Evolutionary conservation across 75 land plant species (phyloP).

Genomic region (Azolla pinnata): DNA sequence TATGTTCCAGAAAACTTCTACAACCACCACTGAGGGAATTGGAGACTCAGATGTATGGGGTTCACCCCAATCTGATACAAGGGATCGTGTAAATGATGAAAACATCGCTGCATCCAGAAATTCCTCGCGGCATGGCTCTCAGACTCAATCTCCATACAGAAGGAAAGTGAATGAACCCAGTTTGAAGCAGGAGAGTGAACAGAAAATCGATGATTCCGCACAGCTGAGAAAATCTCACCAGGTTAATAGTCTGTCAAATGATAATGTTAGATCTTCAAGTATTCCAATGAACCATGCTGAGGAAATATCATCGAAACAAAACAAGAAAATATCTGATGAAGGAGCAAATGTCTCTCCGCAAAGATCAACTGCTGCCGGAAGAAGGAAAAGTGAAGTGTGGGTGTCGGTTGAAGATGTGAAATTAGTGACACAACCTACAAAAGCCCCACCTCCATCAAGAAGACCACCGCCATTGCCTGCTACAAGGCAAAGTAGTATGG

Average conservation of each 20-base stretch:
- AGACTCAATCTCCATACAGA: not conserved
- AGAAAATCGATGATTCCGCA: too few species aligned
- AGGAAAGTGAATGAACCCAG: too few species aligned
- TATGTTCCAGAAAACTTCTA: too few species aligned
- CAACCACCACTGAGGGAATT: too few species aligned
- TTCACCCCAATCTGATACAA: too few species aligned
- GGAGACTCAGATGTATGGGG: too few species aligned
- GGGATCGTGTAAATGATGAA: too few species aligned
- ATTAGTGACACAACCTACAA: constrained; percentile 75
- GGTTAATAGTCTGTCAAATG: not conserved
- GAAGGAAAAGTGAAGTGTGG: constrained; percentile 55
- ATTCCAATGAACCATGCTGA: not conserved
- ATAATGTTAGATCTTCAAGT: not conserved
- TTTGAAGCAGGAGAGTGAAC: too few species aligned
- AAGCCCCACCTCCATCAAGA: constrained; percentile 89
- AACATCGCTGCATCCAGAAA: not conserved
- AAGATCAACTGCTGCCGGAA: constrained; percentile 16
- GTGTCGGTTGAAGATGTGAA: constrained; percentile 73
- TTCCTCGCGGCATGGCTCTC: not conserved
- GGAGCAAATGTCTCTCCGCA: constrained; percentile 17
- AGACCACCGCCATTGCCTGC: constrained; percentile 64
- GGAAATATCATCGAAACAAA: not conserved
- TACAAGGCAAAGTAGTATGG: constrained; percentile 20
- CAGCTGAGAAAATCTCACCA: too few species aligned
- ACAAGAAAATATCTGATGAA: constrained; percentile 10